These are phyloP conservation scores for Calendula officinalis DNA, from an alignment of 129 eudicot genomes.

Conservation along the genomic window DNA sequence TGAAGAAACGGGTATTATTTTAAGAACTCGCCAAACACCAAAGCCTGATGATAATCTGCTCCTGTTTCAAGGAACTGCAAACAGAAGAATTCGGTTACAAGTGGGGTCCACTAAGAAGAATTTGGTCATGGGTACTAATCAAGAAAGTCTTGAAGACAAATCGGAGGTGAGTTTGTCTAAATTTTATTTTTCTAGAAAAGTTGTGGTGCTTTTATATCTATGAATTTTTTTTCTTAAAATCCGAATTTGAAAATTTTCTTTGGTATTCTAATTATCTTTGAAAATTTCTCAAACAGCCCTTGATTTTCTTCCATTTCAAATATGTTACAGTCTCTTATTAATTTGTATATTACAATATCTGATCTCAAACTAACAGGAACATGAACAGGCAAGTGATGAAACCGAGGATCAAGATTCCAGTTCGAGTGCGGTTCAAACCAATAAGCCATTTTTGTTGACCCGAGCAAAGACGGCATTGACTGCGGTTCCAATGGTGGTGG, in stretches of 20 bases:
- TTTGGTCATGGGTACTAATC: conserved; percentile 12
- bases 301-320: too few relatives aligned
- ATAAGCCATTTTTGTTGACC: neutral
- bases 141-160: conserved; percentile 20
- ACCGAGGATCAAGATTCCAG: conserved; percentile 8
- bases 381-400: conserved; percentile 5
- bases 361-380: conserved; percentile 1
- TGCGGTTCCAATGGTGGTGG: conserved; percentile 23
- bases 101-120: conserved; percentile 24
- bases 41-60: neutral
- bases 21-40: conserved; percentile 25
- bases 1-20: conserved; percentile 25
- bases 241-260: too few relatives aligned
- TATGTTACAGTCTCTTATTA: neutral
- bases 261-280: too few relatives aligned
- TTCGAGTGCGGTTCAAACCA: neutral
- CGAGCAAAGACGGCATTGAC: conserved; percentile 18
- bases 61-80: conserved; percentile 54
- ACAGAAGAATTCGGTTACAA: conserved; percentile 57
- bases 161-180: conserved; percentile 28
- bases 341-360: neutral
- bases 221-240: neutral
- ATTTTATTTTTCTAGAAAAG: neutral
- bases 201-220: neutral
- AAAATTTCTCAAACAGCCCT: too few relatives aligned